These are phyloP conservation scores for Dipteronia sinensis DNA, from an alignment of 345 rosid genomes.

Conservation along the genomic window DNA sequence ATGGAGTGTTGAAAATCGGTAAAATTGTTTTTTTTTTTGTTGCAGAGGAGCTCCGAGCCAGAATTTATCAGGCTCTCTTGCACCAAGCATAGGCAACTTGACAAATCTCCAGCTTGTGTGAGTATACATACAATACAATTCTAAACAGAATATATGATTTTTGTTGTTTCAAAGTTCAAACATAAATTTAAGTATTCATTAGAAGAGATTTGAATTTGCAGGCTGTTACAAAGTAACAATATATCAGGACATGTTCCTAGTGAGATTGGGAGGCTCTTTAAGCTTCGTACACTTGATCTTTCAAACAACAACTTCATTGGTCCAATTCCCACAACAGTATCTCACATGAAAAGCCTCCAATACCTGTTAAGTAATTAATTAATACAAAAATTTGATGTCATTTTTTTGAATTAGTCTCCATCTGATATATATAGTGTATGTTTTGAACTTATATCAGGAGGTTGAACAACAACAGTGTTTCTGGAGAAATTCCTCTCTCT, in stretches of 20 bases:
- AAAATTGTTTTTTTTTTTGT: background rate
- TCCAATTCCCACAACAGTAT: constrained; percentile 60
- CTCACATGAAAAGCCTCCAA: constrained; percentile 57
- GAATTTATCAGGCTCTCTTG: constrained; percentile 68
- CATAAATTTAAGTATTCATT: background rate
- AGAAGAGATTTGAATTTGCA: constrained; percentile 29
- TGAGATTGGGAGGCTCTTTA: constrained; percentile 72
- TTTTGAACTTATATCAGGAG: constrained; percentile 54
- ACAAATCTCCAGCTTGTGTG: constrained; percentile 80
- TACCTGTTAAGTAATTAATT: constrained; percentile 67
- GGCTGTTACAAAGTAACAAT: constrained; percentile 78
- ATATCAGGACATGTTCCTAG: constrained; percentile 73
- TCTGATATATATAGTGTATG: background rate
- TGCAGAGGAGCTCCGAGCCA: constrained; percentile 89
- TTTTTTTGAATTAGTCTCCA: background rate
- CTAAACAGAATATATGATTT: background rate
- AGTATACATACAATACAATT: constrained; percentile 29
- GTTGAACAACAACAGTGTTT: constrained; percentile 72
- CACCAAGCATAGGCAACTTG: constrained; percentile 74
- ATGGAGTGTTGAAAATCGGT: background rate
- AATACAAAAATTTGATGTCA: background rate
- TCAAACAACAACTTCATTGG: constrained; percentile 73
- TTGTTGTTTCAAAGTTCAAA: background rate
- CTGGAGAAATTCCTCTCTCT: constrained; percentile 71
- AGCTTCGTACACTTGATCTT: constrained; percentile 82